These are phyloP conservation scores for Crithidia mellificae DNA, from an alignment of 208 protist species.

Conservation along the genomic window DNA sequence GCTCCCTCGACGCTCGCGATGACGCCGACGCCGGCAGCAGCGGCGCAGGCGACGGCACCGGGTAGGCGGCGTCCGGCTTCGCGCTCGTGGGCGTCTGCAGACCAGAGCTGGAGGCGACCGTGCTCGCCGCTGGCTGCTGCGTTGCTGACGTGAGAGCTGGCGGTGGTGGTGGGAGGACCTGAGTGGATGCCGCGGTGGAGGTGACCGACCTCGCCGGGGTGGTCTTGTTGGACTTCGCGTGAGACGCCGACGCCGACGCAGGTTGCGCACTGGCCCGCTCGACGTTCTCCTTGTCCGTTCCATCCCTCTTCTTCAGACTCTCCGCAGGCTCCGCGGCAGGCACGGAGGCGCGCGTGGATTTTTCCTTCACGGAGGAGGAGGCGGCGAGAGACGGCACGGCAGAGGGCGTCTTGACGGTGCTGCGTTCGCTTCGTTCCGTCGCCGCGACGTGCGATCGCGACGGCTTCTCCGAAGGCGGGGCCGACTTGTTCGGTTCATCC, in stretches of 20 bases:
- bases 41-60: slow-evolving; percentile 9
- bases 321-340: too few species aligned
- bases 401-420: too few species aligned
- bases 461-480: background rate
- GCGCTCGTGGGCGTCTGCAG: slow-evolving; percentile 11
- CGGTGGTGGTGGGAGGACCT: background rate
- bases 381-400: too few species aligned
- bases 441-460: background rate
- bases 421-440: background rate
- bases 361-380: background rate
- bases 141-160: too few species aligned
- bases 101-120: background rate
- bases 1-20: background rate
- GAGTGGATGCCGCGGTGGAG: background rate
- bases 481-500: too few species aligned
- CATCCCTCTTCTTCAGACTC: too few species aligned
- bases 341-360: too few species aligned
- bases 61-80: slow-evolving; percentile 10
- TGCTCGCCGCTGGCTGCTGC: background rate
- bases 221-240: background rate
- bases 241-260: too few species aligned
- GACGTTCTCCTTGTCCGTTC: too few species aligned
- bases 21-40: background rate
- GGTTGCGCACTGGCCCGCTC: too few species aligned
- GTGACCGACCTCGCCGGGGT: background rate